Base-by-base conservation (phyloP, 2,329 filamentous ascomycete species). In the Colletotrichum sp. region DNA sequence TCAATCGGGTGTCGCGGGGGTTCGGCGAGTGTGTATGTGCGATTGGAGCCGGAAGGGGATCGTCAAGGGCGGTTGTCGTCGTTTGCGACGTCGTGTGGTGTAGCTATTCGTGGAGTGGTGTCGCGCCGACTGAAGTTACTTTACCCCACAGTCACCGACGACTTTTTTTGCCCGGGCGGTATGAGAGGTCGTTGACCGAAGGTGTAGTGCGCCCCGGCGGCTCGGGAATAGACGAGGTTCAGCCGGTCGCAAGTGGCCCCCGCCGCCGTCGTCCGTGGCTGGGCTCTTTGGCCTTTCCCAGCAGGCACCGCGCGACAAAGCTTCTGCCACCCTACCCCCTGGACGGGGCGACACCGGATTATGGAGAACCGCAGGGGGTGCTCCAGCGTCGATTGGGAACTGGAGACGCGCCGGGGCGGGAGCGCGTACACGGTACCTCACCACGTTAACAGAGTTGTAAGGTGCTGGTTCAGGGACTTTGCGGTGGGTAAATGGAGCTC, bases 181-280 rank as follows among this genome's bases (percentile, higher is more conserved):
- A 56, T 66, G 32, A 68, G 56, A 61, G 28, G 28, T 62, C 69
- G n/a, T 59, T 75, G 70, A 59, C 59, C 58, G 73, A 36, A 61
- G 63, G 73, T 73, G 52, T 69, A 55, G 70, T 64, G 73, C 69
- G 55, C 73, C 48, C 74, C 71, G 65, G 64, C 71, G 65, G 61
- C 65, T 76, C 74, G 74, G 74, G 74, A 74, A 74, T 71, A 66
- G 66, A 74, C 71, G 74, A 74, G 74, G 65, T 76, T 76, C 43
- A 74, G 65, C 74, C 74, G 74, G 43, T 52, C 43, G n/a, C 43
- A 52, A 52, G 43, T 52, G 43, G 43, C 43, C 43, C n/a, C 43
- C 62, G 69, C 43, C 43, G 43, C 43, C 43, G 43, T 52, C 43
- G 43, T 38, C 55, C 71, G 65, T 73, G 28, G 56, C 43, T 48